phyloP scores from a whole-genome alignment of 495 filamentous ascomycete genomes.

The Cudoniella acicularis region DNA sequence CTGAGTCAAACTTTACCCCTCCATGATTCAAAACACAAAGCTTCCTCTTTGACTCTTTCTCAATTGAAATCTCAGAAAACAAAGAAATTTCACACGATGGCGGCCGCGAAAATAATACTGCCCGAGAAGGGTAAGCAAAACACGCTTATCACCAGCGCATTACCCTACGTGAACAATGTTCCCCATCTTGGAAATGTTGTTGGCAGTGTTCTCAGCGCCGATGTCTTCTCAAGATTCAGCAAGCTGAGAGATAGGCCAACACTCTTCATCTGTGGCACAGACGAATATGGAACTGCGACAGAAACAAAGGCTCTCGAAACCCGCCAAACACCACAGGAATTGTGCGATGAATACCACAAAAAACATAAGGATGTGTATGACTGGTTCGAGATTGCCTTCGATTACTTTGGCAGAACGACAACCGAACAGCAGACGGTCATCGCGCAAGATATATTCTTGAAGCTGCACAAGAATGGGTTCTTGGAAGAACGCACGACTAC shows the following conservation, averaged over 20 bases:
- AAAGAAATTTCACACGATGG: conserved; percentile 13
- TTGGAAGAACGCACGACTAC: conserved; percentile 69
- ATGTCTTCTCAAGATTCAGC: conserved; percentile 59
- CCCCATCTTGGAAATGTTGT: conserved; percentile 94
- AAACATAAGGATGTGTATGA: conserved; percentile 83
- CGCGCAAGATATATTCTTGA: conserved; percentile 77
- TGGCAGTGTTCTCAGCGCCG: conserved; percentile 80
- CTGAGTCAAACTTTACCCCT: conserved; percentile 4
- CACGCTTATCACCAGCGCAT: conserved; percentile 46
- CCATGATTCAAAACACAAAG: conserved; percentile 7
- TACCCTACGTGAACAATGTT: conserved; percentile 90
- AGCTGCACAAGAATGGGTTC: conserved; percentile 70
- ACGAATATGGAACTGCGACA: conserved; percentile 86
- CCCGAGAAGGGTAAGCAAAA: conserved; percentile 44
- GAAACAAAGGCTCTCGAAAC: conserved; percentile 66
- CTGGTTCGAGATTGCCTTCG: conserved; percentile 83
- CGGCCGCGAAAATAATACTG: conserved; percentile 34
- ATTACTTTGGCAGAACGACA: conserved; percentile 80
- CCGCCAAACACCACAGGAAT: conserved; percentile 58
- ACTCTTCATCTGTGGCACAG: conserved; percentile 65
- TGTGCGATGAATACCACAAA: conserved; percentile 81
- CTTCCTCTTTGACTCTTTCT: neutral
- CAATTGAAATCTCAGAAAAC: conserved; percentile 11
- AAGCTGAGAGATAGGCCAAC: conserved; percentile 42
- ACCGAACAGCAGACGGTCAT: conserved; percentile 79